These are phyloP conservation scores for Ceratocystis huliohia DNA, from an alignment of 2,329 filamentous ascomycete species.

Conservation along the genomic window DNA sequence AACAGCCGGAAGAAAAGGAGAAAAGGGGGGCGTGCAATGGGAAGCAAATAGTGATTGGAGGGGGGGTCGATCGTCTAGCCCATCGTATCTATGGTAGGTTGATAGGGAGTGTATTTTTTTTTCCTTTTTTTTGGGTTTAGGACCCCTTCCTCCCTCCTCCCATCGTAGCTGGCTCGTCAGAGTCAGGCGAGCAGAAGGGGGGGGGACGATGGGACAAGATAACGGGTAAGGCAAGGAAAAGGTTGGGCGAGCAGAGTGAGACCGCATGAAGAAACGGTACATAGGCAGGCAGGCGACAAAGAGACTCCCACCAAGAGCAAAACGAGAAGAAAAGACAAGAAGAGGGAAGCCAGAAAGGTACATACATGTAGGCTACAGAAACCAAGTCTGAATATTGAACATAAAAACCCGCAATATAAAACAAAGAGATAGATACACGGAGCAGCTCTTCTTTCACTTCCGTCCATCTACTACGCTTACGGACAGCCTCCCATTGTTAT, in stretches of 20 bases:
- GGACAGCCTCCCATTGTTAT: neutral
- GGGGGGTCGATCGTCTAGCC: neutral
- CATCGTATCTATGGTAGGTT: neutral
- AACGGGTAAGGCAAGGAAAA: neutral
- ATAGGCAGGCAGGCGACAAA: neutral
- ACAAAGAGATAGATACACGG: neutral
- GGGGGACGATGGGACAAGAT: neutral
- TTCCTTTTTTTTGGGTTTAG: neutral
- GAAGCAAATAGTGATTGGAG: neutral
- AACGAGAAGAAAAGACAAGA: neutral
- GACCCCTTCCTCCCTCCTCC: neutral
- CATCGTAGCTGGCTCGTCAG: neutral
- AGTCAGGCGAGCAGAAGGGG: neutral
- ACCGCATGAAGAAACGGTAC: neutral
- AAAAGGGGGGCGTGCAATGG: neutral
- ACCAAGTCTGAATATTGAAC: no score
- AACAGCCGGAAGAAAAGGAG: neutral
- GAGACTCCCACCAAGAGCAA: no score
- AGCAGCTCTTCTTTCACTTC: neutral
- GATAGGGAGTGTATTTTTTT: neutral
- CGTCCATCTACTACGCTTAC: neutral
- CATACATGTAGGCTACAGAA: neutral
- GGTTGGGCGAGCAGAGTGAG: neutral
- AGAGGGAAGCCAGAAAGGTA: neutral
- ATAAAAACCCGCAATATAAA: neutral